A percentile compares a stretch with the other conserved stretches of the same genome.
Evolutionary conservation across 148 eudicot genomes (phyloP).

Genomic region (Pouteria glomerata): DNA sequence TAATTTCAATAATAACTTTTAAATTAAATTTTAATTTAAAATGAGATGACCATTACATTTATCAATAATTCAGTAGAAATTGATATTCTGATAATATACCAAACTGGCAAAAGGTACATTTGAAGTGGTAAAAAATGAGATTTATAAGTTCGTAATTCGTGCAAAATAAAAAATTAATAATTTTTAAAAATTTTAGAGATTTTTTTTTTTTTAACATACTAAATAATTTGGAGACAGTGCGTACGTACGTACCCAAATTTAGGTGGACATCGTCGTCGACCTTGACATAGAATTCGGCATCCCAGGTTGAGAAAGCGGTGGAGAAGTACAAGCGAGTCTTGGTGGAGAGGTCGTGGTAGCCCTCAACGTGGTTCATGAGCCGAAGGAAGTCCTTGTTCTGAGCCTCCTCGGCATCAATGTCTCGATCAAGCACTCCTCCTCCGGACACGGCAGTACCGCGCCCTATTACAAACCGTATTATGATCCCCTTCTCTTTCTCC

Average conservation of each 20-base stretch:
- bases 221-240: too few relatives aligned
- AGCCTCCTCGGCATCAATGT: conserved; percentile 58
- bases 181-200: too few relatives aligned
- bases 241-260: conserved; percentile 54
- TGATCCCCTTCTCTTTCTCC: conserved; percentile 76
- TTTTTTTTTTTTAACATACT: too few relatives aligned
- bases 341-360: conserved; percentile 85
- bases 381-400: conserved; percentile 62
- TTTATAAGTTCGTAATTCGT: too few relatives aligned
- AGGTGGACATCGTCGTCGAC: conserved; percentile 91
- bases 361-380: conserved; percentile 73
- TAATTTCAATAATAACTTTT: too few relatives aligned
- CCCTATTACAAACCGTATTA: conserved; percentile 73
- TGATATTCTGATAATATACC: too few relatives aligned
- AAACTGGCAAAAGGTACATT: too few relatives aligned
- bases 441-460: conserved; percentile 57
- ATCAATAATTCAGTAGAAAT: too few relatives aligned
- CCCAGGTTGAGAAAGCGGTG: conserved; percentile 61
- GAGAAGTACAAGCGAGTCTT: conserved; percentile 79
- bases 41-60: too few relatives aligned
- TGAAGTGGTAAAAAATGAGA: too few relatives aligned
- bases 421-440: conserved; percentile 65
- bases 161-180: too few relatives aligned
- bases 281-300: conserved; percentile 85
- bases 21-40: too few relatives aligned